Evolutionary conservation across 805 yeast species (phyloP).

Genomic region (Geotrichum ghanense): DNA sequence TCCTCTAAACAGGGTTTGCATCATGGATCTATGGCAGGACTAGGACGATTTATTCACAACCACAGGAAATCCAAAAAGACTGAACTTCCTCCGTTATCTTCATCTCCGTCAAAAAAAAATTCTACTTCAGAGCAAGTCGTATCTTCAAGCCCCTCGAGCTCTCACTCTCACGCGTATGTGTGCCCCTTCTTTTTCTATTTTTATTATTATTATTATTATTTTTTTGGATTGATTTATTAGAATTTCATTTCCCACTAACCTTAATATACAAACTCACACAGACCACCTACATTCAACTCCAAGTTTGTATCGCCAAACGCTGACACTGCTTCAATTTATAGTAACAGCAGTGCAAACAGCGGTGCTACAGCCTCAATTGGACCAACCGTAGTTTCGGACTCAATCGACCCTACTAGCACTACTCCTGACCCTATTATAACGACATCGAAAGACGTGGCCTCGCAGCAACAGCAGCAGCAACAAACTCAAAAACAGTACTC

Average conservation of each 20-base stretch:
- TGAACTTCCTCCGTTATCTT: background rate
- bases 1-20: background rate
- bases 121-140: too few species aligned
- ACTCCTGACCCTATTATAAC: background rate
- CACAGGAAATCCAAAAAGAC: background rate
- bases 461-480: background rate
- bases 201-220: too few species aligned
- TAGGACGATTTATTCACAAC: background rate
- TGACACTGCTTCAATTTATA: slow-evolving; percentile 1
- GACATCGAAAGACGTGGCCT: background rate
- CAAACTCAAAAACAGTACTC: too few species aligned
- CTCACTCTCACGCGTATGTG: background rate
- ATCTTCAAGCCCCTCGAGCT: background rate
- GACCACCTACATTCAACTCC: background rate
- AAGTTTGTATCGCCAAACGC: slow-evolving; percentile 1
- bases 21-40: background rate
- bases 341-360: background rate
- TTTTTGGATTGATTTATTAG: too few species aligned
- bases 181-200: too few species aligned
- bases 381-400: background rate
- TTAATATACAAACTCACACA: background rate
- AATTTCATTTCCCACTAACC: too few species aligned
- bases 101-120: too few species aligned
- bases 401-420: background rate
- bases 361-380: background rate